These are phyloP conservation scores for Endothia cerciana DNA, from an alignment of 2,329 filamentous ascomycete species.

Conservation along the genomic window DNA sequence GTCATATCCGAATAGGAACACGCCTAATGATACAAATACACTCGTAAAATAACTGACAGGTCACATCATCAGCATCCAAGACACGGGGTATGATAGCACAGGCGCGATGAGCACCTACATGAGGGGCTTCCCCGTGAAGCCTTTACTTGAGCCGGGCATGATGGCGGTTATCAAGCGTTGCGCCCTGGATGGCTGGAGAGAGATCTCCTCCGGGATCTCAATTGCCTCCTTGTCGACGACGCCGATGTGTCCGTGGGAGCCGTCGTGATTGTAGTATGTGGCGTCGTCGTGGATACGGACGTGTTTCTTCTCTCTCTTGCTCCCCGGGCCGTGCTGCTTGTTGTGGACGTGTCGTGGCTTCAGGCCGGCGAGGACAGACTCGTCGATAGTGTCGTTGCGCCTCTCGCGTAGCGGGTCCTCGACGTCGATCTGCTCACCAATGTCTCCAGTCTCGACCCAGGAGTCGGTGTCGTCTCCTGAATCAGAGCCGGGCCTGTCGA, in stretches of 20 bases:
- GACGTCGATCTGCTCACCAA: conserved; percentile 87
- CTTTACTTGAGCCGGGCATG: conserved; percentile 84
- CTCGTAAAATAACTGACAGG: conserved; percentile 83
- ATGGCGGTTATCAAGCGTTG: conserved; percentile 77
- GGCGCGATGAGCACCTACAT: conserved; percentile 61
- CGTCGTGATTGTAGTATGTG: conserved; percentile 27
- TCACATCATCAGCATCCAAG: conserved; percentile 12
- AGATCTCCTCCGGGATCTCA: conserved; percentile 71
- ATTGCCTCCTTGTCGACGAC: conserved; percentile 76
- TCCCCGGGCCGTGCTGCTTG: conserved; percentile 33
- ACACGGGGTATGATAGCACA: conserved; percentile 3
- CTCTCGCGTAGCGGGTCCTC: conserved; percentile 79
- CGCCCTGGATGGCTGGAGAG: conserved; percentile 64
- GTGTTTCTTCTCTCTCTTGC: conserved; percentile 57
- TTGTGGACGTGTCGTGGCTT: conserved; percentile 49
- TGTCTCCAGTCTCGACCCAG: conserved; percentile 94
- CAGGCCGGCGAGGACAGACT: conserved; percentile 58
- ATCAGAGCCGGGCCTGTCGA: conserved; percentile 59
- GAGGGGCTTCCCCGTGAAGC: conserved; percentile 92
- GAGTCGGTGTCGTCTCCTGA: conserved; percentile 62
- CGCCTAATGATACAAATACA: conserved; percentile 83
- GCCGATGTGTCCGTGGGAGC: conserved; percentile 44
- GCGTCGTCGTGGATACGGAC: conserved; percentile 64
- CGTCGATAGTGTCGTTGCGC: conserved; percentile 68
- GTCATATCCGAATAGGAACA: conserved; percentile 89